Evolutionary conservation across 805 yeast genomes (phyloP), one percentile per base, ranked within the genome.

Genomic region (Metschnikowia peoriensis): DNA sequence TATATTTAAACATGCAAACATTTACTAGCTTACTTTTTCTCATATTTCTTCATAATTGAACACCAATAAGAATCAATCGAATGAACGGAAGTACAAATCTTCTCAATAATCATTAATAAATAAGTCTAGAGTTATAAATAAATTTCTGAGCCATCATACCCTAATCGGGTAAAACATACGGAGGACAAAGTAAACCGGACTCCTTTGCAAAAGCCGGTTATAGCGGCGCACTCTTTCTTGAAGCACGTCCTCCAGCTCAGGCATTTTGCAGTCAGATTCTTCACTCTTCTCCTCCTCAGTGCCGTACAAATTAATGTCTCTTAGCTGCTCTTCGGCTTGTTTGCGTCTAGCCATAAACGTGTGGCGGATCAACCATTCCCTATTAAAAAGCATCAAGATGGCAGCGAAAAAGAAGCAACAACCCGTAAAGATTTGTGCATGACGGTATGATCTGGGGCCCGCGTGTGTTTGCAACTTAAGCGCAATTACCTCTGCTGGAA

Each of bases 391-490:
- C 50, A 79, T 66, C 28, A 81, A 51, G 2, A 81, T 6, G 10
- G 77, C 61, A 0, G 79, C 78, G 10, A 66, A 66, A n/a, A 77
- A 61, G 56, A 77, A 79, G 44, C 79, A 65, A 16, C 74, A 60
- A 2, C 88, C 89, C 5, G 83, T 77, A 62, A 83, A 84, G 1
- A 84, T 72, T 60, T 85, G 89, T 1, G 86, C 75, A 57, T 84
- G 77, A 37, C 80, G 66, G 58, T 79, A 85, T 2, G 89, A 51
- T 4, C 41, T 43, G 27, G 54, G 43, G 8, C 54, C 54, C 9
- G 49, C 46, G 28, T 52, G 49, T 5, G 44, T 42, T n/a, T 50
- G 51, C 45, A 59, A 56, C 41, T 54, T 54, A 16, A 83, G 76
- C 0, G 83, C 86, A 46, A 83, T 76, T 7, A 81, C 75, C 65